phyloP scores from a whole-genome alignment of 108 stramenopile species.

The Nitzschia sp. region DNA sequence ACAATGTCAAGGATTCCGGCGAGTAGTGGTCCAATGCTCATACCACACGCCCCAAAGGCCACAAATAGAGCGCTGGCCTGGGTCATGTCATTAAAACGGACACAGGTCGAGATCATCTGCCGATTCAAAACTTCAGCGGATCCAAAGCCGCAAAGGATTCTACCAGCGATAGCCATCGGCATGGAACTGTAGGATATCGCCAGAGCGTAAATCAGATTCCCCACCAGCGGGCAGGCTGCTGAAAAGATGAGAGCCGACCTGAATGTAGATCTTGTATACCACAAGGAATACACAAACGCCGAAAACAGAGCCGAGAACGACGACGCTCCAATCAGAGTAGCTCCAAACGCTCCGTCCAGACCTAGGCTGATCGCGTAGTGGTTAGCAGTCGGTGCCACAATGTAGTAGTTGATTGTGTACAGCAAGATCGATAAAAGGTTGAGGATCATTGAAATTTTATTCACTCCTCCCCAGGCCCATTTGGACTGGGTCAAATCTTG shows the following conservation, averaged over 20 bases:
- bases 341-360: slow-evolving; percentile 48
- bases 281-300: slow-evolving; percentile 65
- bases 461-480: slow-evolving; percentile 55
- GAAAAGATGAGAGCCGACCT: slow-evolving; percentile 57
- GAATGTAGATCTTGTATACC: slow-evolving; percentile 64
- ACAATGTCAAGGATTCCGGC: slow-evolving; percentile 60
- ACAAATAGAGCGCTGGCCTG: slow-evolving; percentile 71
- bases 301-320: slow-evolving; percentile 68
- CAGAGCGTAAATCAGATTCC: slow-evolving; percentile 62
- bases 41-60: slow-evolving; percentile 60
- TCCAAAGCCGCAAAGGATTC: slow-evolving; percentile 67
- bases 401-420: slow-evolving; percentile 76
- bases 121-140: slow-evolving; percentile 68
- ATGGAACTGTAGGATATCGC: slow-evolving; percentile 58
- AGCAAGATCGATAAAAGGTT: slow-evolving; percentile 62
- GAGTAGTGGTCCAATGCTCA: slow-evolving; percentile 71
- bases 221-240: slow-evolving; percentile 53
- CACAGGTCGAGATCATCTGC: slow-evolving; percentile 63
- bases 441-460: slow-evolving; percentile 46
- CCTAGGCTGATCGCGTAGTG: slow-evolving; percentile 59
- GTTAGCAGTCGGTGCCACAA: slow-evolving; percentile 69
- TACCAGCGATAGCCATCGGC: slow-evolving; percentile 55
- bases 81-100: slow-evolving; percentile 55
- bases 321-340: slow-evolving; percentile 61
- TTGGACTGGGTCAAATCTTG: neutral